A percentile compares a stretch with the other conserved stretches of the same genome.
Conservation (phyloP, 441 rosid genomes). For the Sinapis alba region DNA sequence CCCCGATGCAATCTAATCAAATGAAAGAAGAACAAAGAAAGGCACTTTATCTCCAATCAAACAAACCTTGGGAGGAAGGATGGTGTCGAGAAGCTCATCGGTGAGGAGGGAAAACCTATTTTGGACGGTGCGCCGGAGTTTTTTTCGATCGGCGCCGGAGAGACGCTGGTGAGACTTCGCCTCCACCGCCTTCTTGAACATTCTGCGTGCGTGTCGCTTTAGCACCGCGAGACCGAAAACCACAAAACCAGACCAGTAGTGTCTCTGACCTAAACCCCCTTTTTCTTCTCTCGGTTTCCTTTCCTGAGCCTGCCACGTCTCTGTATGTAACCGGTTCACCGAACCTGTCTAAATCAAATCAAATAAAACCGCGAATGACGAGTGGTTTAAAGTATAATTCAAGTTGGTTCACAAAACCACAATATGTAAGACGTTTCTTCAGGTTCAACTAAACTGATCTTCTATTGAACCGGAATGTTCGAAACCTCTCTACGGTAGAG, state of each 20-base stretch:
- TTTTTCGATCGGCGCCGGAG: slow-evolving; percentile 92
- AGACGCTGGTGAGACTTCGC: slow-evolving; percentile 88
- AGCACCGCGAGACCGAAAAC: slow-evolving; percentile 12
- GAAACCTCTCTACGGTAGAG: too few species aligned
- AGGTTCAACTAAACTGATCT: too few species aligned
- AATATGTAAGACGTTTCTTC: too few species aligned
- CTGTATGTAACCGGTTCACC: too few species aligned
- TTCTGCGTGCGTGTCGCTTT: slow-evolving; percentile 34
- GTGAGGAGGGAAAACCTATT: slow-evolving; percentile 69
- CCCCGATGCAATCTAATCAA: slow-evolving; percentile 1
- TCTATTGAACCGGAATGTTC: too few species aligned
- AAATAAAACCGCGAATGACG: too few species aligned
- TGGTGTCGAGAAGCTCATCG: slow-evolving; percentile 65
- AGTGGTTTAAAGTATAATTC: too few species aligned
- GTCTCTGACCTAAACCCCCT: slow-evolving; percentile 15
- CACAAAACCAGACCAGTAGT: slow-evolving; percentile 12
- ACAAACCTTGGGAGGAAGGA: slow-evolving; percentile 81
- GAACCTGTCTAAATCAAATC: too few species aligned
- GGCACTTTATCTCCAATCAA: not conserved
- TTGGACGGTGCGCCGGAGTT: slow-evolving; percentile 70
- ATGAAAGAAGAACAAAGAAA: not conserved
- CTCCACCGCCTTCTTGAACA: slow-evolving; percentile 95
- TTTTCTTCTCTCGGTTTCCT: slow-evolving; percentile 13
- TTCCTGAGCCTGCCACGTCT: too few species aligned
- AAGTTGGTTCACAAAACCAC: too few species aligned